These are phyloP conservation scores for Paramecium tetraurelia DNA, from an alignment of 73 alveolate genomes.

Conservation along the genomic window DNA sequence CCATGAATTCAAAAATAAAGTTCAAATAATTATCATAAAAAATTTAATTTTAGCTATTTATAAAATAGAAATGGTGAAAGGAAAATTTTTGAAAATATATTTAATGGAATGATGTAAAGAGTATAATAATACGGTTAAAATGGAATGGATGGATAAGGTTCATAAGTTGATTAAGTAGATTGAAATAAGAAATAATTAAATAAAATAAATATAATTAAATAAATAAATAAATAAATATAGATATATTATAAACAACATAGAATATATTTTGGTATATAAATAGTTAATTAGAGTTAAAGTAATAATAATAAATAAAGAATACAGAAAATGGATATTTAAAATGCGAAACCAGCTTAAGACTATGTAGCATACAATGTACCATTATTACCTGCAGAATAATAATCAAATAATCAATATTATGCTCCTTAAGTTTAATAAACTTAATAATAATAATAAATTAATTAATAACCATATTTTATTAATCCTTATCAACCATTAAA, in stretches of 20 bases:
- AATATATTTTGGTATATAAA: neutral
- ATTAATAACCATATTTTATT: neutral
- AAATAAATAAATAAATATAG: neutral
- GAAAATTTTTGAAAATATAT: no score
- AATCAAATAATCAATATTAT: neutral
- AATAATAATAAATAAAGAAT: neutral
- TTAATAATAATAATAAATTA: neutral
- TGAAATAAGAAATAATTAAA: neutral
- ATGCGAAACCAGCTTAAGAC: neutral
- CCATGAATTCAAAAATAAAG: no score
- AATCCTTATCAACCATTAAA: neutral
- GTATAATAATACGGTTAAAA: slow-evolving; percentile 78
- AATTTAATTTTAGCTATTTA: no score
- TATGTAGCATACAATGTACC: neutral
- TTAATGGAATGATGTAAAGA: slow-evolving; percentile 93
- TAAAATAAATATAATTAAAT: neutral
- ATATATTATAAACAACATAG: neutral
- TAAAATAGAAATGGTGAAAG: no score
- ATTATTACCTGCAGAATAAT: neutral
- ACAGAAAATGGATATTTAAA: neutral
- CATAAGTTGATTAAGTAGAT: slow-evolving; percentile 62
- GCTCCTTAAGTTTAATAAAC: neutral
- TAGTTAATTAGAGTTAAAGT: neutral
- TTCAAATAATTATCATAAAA: no score
- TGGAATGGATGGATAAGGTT: slow-evolving; percentile 4